Evolutionary conservation across 306 rosid species (phyloP).

Genomic region (Dryas alaskensis): DNA sequence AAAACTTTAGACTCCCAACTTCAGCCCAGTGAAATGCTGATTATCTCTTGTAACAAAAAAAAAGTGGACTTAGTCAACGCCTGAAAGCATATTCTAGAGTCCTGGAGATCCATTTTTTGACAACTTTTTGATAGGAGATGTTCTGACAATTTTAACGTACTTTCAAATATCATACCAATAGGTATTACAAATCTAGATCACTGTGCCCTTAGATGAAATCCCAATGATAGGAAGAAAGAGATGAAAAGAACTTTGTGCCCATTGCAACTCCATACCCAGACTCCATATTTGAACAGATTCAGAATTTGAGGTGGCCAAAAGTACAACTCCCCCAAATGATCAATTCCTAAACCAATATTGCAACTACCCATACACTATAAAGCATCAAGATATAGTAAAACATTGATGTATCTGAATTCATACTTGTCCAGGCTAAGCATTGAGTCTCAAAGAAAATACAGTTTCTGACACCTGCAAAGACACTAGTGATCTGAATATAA

Average conservation of each 20-base stretch:
- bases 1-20: background rate
- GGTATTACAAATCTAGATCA: background rate
- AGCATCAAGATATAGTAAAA: constrained; percentile 6
- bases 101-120: constrained; percentile 24
- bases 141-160: constrained; percentile 15
- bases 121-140: background rate
- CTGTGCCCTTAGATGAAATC: background rate
- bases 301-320: constrained; percentile 12
- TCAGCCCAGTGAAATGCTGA: constrained; percentile 11
- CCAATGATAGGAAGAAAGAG: background rate
- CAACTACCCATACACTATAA: constrained; percentile 10
- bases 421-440: constrained; percentile 10
- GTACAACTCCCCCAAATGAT: background rate
- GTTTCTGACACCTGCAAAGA: constrained; percentile 19
- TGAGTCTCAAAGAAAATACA: background rate
- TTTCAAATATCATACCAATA: constrained; percentile 6
- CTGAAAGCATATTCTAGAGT: constrained; percentile 25
- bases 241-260: constrained; percentile 18
- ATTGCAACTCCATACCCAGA: constrained; percentile 22
- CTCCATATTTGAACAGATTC: constrained; percentile 19
- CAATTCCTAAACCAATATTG: constrained; percentile 3
- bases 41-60: constrained; percentile 31
- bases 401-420: constrained; percentile 1
- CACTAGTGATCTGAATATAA: background rate
- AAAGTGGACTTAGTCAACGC: constrained; percentile 11